Base-by-base conservation (phyloP, 306 rosid genomes). In the Comarum palustre region DNA sequence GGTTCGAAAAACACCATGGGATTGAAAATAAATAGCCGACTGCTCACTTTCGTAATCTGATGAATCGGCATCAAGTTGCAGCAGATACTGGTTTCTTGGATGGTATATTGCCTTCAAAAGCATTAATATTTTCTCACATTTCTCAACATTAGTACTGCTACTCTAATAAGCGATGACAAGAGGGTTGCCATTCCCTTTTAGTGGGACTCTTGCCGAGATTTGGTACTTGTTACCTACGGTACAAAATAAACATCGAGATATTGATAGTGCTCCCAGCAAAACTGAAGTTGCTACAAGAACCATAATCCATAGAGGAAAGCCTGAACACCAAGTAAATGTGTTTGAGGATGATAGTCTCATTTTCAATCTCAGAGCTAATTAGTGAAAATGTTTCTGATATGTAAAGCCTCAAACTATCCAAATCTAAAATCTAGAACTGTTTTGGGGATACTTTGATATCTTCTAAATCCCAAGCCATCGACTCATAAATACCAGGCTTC, bases 81-180 rank as follows among this genome's bases (percentile, higher is more conserved):
- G 85, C 24, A 91, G 29, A 78, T 91, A 89, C 59, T 76, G 94
- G 68, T 90, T 90, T 79, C 94, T 85, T 38, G 90, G 92, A 81
- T 90, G 94, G 61, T 90, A 90, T 27, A 84, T 62, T 20, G 94
- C 96, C 82, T 83, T 85, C 78, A 91, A 69, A 15, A 91, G 80
- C 79, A 90, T 87, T 71, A 74, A 4, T 42, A 84, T 85, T 74
- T 72, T 82, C 70, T 82, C 81, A 55, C 24, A 11, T 8, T 61
- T 62, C 52, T 90, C 93, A 68, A 87, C 87, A 5, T 68, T 85
- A 4, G 82, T 58, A 14, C 96, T 93, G 65, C 81, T 77, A 43
- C 86, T 86, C 88, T 87, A 86, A 75, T 88, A 87, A 61, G 96
- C 96, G 38, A 90, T 42, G 46, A 84, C 60, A 2, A 93, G 96